phyloP scores from a whole-genome alignment of 345 rosid genomes.

The Boechera retrofracta region DNA sequence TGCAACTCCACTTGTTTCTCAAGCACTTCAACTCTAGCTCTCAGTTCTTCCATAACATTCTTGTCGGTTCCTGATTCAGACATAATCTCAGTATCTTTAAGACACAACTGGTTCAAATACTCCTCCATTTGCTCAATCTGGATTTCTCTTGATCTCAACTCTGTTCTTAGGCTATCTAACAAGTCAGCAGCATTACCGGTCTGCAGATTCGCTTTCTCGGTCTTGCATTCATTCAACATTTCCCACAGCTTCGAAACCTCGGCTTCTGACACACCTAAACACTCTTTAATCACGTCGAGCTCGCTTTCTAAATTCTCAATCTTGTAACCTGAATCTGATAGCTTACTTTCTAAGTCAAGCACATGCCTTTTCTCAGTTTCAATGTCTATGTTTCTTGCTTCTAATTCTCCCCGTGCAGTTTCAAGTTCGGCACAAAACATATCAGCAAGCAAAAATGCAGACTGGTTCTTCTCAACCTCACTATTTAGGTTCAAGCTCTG shows the following conservation, averaged over 20 bases:
- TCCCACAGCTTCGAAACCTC: constrained; percentile 47
- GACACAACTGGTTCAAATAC: constrained; percentile 48
- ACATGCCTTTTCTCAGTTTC: constrained; percentile 48
- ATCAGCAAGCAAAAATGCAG: constrained; percentile 39
- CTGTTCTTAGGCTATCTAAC: constrained; percentile 57
- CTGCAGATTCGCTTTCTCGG: constrained; percentile 60
- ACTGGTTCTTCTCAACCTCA: constrained; percentile 52
- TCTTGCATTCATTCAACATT: constrained; percentile 54
- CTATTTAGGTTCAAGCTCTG: constrained; percentile 48
- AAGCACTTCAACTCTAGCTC: constrained; percentile 51
- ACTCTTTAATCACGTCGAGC: constrained; percentile 45
- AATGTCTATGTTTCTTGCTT: constrained; percentile 42
- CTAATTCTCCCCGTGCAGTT: constrained; percentile 40
- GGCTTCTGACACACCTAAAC: constrained; percentile 46
- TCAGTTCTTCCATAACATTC: constrained; percentile 48
- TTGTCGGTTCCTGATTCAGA: constrained; percentile 44
- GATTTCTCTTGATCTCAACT: constrained; percentile 51
- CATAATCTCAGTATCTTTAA: constrained; percentile 47
- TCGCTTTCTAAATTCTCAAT: constrained; percentile 45
- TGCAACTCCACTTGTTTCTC: constrained; percentile 67
- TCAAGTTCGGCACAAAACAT: constrained; percentile 49
- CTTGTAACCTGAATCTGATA: constrained; percentile 44
- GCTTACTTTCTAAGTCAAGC: constrained; percentile 45
- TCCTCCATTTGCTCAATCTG: constrained; percentile 61
- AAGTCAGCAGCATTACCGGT: constrained; percentile 46